phyloP scores from a whole-genome alignment of 208 protist genomes.

The Leishmania major region DNA sequence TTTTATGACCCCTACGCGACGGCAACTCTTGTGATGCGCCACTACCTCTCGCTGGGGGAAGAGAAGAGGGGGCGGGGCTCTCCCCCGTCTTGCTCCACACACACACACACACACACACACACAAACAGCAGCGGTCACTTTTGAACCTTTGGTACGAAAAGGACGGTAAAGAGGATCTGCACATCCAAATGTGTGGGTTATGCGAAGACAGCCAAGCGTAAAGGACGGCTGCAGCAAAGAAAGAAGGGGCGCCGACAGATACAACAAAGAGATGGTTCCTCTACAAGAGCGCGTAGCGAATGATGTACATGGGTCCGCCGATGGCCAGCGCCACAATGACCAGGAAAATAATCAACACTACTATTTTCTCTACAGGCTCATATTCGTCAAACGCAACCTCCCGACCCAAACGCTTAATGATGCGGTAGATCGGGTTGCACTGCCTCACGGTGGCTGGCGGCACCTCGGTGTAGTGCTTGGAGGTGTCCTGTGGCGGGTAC shows the following conservation, averaged over 20 bases:
- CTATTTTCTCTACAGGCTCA: conserved; percentile 56
- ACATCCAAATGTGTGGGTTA: background rate
- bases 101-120: background rate
- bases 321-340: conserved; percentile 35
- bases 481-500: conserved; percentile 72
- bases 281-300: conserved; percentile 24
- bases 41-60: background rate
- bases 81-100: background rate
- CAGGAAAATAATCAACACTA: conserved; percentile 31
- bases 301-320: conserved; percentile 31
- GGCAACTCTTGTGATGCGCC: background rate
- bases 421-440: conserved; percentile 30
- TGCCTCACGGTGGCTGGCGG: conserved; percentile 35
- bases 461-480: conserved; percentile 74
- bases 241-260: background rate
- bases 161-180: background rate
- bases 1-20: background rate
- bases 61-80: background rate
- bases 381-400: conserved; percentile 60
- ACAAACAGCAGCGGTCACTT: background rate
- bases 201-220: background rate
- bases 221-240: background rate
- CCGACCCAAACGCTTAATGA: conserved; percentile 39
- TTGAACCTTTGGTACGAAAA: background rate
- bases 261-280: no score